Evolutionary conservation across 352 stramenopile genomes (phyloP).

Genomic region (Globisporangium megalacanthum): DNA sequence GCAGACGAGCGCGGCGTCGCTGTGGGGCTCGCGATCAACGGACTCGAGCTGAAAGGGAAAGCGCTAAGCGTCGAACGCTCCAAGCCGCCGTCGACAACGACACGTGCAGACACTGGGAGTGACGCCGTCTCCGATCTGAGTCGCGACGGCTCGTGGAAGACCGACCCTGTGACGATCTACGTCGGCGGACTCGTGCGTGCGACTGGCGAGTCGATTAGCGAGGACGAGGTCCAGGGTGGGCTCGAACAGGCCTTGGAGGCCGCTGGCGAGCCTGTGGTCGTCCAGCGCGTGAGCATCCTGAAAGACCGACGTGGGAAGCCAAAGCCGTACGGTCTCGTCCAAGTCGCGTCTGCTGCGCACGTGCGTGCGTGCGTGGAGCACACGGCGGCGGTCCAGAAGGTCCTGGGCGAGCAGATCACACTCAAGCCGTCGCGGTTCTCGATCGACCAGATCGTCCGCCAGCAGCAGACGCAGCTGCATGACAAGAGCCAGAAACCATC

Average conservation of each 20-base stretch:
- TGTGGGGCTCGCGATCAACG: conserved; percentile 17
- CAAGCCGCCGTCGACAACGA: conserved; percentile 22
- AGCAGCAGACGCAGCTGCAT: conserved; percentile 27
- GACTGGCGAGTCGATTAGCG: conserved; percentile 22
- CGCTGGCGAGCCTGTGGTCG: conserved; percentile 22
- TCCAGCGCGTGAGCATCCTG: conserved; percentile 47
- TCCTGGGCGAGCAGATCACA: conserved; percentile 44
- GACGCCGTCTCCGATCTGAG: background rate
- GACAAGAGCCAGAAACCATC: conserved; percentile 12
- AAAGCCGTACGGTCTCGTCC: conserved; percentile 67
- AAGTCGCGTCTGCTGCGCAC: conserved; percentile 30
- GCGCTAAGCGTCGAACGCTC: conserved; percentile 47
- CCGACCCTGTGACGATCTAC: conserved; percentile 48
- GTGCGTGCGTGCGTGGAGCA: conserved; percentile 25
- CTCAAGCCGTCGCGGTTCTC: conserved; percentile 57
- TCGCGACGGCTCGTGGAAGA: conserved; percentile 36
- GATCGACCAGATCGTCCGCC: conserved; percentile 50
- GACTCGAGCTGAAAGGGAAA: conserved; percentile 13
- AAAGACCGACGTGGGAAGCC: conserved; percentile 50
- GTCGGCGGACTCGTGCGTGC: conserved; percentile 34
- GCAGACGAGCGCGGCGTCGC: conserved; percentile 33
- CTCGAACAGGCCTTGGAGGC: conserved; percentile 35
- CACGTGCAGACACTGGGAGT: background rate
- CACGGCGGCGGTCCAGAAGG: conserved; percentile 20
- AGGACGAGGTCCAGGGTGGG: conserved; percentile 26